phyloP scores from a whole-genome alignment of 2,329 filamentous ascomycete genomes.

The Fusarium tupiense region DNA sequence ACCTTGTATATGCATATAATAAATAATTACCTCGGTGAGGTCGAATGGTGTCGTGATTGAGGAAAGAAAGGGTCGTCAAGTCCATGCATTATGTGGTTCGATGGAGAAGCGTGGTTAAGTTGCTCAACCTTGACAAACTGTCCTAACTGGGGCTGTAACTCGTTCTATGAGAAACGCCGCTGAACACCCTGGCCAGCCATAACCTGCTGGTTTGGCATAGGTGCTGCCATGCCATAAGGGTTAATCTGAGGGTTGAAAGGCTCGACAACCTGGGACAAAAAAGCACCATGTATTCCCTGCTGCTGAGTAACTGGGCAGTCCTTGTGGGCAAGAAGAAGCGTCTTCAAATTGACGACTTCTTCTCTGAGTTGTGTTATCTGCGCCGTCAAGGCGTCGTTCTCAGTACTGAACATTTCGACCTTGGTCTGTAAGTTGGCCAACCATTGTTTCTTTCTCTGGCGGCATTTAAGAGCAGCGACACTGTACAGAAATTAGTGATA shows the following conservation, averaged over 20 bases:
- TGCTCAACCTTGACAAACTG: slow-evolving; percentile 11
- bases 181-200: slow-evolving; percentile 65
- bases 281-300: slow-evolving; percentile 70
- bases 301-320: slow-evolving; percentile 93
- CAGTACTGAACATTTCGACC: slow-evolving; percentile 89
- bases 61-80: slow-evolving; percentile 38
- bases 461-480: slow-evolving; percentile 94
- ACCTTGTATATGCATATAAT: slow-evolving; percentile 39
- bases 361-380: slow-evolving; percentile 88
- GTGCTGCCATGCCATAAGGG: slow-evolving; percentile 66
- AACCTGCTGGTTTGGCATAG: slow-evolving; percentile 62
- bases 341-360: slow-evolving; percentile 95
- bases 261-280: slow-evolving; percentile 66
- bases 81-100: slow-evolving; percentile 14
- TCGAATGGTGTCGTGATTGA: slow-evolving; percentile 17
- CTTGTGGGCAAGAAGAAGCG: slow-evolving; percentile 90
- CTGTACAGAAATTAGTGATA: slow-evolving; percentile 56
- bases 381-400: slow-evolving; percentile 87
- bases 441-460: slow-evolving; percentile 99
- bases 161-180: slow-evolving; percentile 65
- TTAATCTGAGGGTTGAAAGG: slow-evolving; percentile 66
- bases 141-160: slow-evolving; percentile 12
- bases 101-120: slow-evolving; percentile 5
- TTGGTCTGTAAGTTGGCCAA: slow-evolving; percentile 93
- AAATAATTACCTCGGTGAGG: slow-evolving; percentile 17